Evolutionary conservation across 305 asterid species (phyloP).

Genomic region (Ajuga reptans): DNA sequence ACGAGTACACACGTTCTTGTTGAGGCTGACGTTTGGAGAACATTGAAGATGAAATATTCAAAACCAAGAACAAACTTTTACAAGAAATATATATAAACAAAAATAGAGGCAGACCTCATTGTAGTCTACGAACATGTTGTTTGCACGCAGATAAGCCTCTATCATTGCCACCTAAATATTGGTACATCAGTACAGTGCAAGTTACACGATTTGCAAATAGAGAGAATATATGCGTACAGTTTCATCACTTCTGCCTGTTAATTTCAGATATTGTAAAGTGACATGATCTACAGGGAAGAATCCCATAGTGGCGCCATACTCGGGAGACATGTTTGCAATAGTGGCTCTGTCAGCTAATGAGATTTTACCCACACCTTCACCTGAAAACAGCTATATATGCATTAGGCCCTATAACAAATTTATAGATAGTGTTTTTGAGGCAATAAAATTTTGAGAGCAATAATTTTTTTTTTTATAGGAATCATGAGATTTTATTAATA

Average conservation of each 20-base stretch:
- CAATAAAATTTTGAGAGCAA: background rate
- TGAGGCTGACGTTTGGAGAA: slow-evolving; percentile 56
- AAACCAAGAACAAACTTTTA: background rate
- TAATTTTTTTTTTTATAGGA: no score
- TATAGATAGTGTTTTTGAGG: background rate
- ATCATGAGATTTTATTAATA: no score
- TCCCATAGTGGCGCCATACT: slow-evolving; percentile 96
- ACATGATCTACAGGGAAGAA: slow-evolving; percentile 93
- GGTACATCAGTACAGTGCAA: slow-evolving; percentile 2
- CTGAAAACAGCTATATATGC: slow-evolving; percentile 32
- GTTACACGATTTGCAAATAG: slow-evolving; percentile 4
- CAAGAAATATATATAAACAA: background rate
- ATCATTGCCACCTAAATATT: slow-evolving; percentile 66
- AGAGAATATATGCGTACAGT: slow-evolving; percentile 41
- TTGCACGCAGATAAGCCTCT: slow-evolving; percentile 89
- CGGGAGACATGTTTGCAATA: slow-evolving; percentile 94
- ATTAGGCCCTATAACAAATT: background rate
- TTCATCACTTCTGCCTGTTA: slow-evolving; percentile 90
- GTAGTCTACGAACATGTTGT: slow-evolving; percentile 83
- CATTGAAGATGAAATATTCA: background rate
- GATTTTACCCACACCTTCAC: slow-evolving; percentile 65
- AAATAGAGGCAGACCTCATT: slow-evolving; percentile 41
- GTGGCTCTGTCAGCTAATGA: slow-evolving; percentile 98
- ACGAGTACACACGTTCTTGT: slow-evolving; percentile 73
- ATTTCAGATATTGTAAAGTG: slow-evolving; percentile 67